phyloP scores from a whole-genome alignment of 2,329 filamentous ascomycete genomes.

The Exophiala dermatitidis region DNA sequence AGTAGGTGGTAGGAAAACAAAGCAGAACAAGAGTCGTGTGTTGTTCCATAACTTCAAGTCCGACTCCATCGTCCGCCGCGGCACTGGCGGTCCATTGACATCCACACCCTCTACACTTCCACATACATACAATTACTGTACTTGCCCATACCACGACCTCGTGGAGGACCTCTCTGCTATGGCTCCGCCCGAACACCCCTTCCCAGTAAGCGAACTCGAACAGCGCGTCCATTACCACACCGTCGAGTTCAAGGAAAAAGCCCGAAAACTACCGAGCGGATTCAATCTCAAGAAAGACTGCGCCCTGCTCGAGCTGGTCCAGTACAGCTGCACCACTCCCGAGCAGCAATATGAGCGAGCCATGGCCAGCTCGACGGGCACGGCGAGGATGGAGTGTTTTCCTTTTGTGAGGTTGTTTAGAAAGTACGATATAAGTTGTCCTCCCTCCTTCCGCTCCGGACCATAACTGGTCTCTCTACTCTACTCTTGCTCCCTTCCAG shows the following conservation, averaged over 20 bases:
- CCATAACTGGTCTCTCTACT: no score
- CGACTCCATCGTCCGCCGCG: not conserved
- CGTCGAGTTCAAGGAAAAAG: conserved; percentile 43
- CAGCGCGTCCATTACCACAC: conserved; percentile 43
- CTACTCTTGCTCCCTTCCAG: no score
- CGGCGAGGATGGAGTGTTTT: conserved; percentile 40
- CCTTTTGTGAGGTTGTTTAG: conserved; percentile 23
- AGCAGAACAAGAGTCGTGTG: not conserved
- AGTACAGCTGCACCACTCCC: conserved; percentile 55
- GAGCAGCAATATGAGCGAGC: conserved; percentile 29
- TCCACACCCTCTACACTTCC: no score
- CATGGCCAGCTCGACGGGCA: conserved; percentile 9
- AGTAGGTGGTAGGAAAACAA: not conserved
- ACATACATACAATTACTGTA: no score
- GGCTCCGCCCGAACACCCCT: conserved; percentile 50
- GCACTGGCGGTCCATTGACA: no score
- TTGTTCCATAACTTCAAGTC: not conserved
- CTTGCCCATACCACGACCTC: no score
- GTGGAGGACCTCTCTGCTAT: conserved; percentile 32
- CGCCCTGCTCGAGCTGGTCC: conserved; percentile 52
- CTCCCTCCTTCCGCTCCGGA: not conserved
- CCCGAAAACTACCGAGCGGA: conserved; percentile 45
- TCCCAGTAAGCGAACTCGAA: conserved; percentile 47
- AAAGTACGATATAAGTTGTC: conserved; percentile 11
- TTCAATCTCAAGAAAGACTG: conserved; percentile 48